phyloP scores from a whole-genome alignment of 768 basidiomycete species.

The Chalciporus sphaerocephalus region DNA sequence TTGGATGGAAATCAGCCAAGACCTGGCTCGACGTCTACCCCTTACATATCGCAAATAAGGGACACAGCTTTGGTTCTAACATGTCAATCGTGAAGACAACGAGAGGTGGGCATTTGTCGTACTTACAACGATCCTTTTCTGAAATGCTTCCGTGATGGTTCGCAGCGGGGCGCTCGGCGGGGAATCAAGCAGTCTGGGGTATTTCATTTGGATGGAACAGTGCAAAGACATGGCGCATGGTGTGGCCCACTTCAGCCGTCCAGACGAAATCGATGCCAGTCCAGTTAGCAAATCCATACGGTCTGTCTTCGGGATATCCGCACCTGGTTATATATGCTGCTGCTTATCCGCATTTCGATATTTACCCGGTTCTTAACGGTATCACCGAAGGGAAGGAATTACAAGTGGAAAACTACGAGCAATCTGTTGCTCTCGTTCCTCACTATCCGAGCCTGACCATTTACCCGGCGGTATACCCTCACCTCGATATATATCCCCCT shows the following conservation, averaged over 20 bases:
- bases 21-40: slow-evolving; percentile 21
- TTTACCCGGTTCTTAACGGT: slow-evolving; percentile 31
- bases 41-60: slow-evolving; percentile 4
- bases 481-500: slow-evolving; percentile 18
- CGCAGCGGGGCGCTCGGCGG: slow-evolving; percentile 40
- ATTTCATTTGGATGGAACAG: slow-evolving; percentile 19
- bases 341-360: slow-evolving; percentile 38
- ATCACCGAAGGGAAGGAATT: not conserved
- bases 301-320: slow-evolving; percentile 21
- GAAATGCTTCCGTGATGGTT: slow-evolving; percentile 51
- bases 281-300: slow-evolving; percentile 3
- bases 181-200: slow-evolving; percentile 43
- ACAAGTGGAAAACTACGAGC: not conserved
- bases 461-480: slow-evolving; percentile 25
- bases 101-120: slow-evolving; percentile 2
- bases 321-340: slow-evolving; percentile 30
- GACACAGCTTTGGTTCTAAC: not conserved
- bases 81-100: not conserved
- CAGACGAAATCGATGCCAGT: not conserved
- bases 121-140: slow-evolving; percentile 30
- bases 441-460: slow-evolving; percentile 35
- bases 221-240: slow-evolving; percentile 14
- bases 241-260: slow-evolving; percentile 13
- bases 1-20: slow-evolving; percentile 18
- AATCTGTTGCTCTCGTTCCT: slow-evolving; percentile 9